Evolutionary conservation across 2,329 filamentous ascomycete genomes (phyloP).

Genomic region (Aspergillus japonicus): DNA sequence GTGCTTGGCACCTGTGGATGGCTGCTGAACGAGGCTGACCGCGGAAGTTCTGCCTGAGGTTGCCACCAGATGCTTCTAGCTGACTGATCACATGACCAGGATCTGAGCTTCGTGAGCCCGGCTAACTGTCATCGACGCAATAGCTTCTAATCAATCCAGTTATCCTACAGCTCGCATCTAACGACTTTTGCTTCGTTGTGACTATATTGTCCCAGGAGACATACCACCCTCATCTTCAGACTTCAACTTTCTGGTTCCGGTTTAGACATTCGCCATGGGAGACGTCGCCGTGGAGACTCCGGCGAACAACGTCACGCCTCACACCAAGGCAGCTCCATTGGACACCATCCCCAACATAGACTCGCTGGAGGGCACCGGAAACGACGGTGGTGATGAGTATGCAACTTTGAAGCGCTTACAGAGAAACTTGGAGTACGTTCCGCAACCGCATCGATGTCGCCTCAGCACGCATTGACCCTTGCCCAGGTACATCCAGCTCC

Average conservation of each 20-base stretch:
- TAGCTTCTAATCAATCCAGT: background rate
- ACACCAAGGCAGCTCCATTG: conserved; percentile 76
- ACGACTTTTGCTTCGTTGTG: background rate
- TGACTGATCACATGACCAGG: conserved; percentile 3
- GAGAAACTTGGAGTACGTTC: conserved; percentile 81
- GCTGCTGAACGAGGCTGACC: too few species aligned
- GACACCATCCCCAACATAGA: conserved; percentile 85
- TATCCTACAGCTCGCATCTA: background rate
- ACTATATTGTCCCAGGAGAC: background rate
- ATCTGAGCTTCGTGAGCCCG: conserved; percentile 10
- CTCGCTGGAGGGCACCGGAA: conserved; percentile 77
- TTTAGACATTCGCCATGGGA: conserved; percentile 61
- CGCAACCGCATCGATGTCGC: background rate
- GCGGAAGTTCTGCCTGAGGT: background rate
- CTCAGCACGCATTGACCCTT: conserved; percentile 19
- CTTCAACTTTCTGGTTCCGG: background rate
- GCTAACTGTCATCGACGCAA: conserved; percentile 9
- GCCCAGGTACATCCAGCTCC: conserved; percentile 83
- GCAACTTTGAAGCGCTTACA: conserved; percentile 94
- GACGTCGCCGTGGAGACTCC: conserved; percentile 84
- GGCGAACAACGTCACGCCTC: conserved; percentile 68
- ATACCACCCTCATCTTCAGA: background rate
- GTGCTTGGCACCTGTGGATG: too few species aligned
- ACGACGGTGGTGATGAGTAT: conserved; percentile 88
- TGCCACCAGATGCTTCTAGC: background rate